Percentiles rank a stretch among this genome's conserved stretches.
These are phyloP conservation scores for Panaeolus cyanescens DNA, from an alignment of 768 basidiomycete species.

Conservation along the genomic window DNA sequence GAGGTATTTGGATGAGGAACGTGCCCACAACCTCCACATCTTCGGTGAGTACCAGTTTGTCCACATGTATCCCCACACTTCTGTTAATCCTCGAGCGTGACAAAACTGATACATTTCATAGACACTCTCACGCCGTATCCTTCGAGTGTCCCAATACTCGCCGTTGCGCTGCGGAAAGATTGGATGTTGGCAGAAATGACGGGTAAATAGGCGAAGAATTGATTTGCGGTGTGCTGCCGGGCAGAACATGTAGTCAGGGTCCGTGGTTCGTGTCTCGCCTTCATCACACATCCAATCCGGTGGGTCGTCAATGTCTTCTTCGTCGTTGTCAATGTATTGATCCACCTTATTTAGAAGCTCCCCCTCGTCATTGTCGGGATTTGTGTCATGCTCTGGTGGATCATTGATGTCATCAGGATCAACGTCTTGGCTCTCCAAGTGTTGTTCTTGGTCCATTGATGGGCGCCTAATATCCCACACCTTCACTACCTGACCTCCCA, in stretches of 20 bases:
- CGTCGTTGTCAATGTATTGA: conserved; percentile 8
- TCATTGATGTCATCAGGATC: no score
- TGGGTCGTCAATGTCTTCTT: background rate
- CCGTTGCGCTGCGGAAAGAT: background rate
- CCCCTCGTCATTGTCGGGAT: background rate
- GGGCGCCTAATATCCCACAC: no score
- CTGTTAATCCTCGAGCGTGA: conserved; percentile 21
- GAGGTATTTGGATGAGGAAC: conserved; percentile 23
- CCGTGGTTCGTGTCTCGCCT: background rate
- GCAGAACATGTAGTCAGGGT: background rate
- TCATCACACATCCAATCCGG: background rate
- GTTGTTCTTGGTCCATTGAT: no score
- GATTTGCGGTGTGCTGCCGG: background rate
- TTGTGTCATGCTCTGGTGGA: background rate
- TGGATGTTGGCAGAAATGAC: background rate
- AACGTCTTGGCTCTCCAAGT: no score
- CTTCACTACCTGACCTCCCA: no score
- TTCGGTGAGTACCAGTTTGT: conserved; percentile 31
- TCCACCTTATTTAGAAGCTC: conserved; percentile 1
- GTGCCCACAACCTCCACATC: conserved; percentile 34
- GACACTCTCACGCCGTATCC: conserved; percentile 27
- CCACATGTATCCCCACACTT: conserved; percentile 40
- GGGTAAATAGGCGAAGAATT: background rate
- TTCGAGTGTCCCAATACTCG: background rate
- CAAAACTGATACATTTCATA: conserved; percentile 37